Evolutionary conservation across 2,329 filamentous ascomycete genomes (phyloP).

Genomic region (Trichothecium roseum): DNA sequence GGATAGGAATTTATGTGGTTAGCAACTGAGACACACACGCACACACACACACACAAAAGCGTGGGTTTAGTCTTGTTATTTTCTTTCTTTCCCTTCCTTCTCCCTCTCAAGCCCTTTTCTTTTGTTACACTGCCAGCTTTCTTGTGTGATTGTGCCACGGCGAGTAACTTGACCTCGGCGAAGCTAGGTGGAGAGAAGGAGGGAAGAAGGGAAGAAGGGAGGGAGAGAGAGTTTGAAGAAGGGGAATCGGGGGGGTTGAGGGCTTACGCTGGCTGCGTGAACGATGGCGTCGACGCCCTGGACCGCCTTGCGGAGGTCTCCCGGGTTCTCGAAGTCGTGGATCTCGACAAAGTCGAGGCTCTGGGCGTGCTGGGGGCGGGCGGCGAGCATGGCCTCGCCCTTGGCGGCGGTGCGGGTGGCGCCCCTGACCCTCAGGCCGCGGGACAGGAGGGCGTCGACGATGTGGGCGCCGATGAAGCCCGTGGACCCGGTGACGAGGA

Average conservation of each 20-base stretch:
- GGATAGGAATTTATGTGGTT: too few relatives aligned
- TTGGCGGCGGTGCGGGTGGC: slow-evolving; percentile 16
- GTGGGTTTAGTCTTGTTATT: too few relatives aligned
- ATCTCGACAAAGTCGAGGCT: slow-evolving; percentile 30
- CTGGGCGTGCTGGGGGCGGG: slow-evolving; percentile 20
- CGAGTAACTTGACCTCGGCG: too few relatives aligned
- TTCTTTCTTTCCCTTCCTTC: too few relatives aligned
- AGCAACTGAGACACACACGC: too few relatives aligned
- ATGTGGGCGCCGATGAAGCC: slow-evolving; percentile 23
- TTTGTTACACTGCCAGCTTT: too few relatives aligned
- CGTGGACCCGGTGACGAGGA: slow-evolving; percentile 14
- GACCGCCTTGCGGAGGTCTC: slow-evolving; percentile 23
- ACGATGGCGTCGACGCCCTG: slow-evolving; percentile 31
- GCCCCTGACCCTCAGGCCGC: slow-evolving; percentile 19
- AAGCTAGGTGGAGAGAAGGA: not conserved
- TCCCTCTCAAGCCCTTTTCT: too few relatives aligned
- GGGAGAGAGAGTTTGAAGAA: not conserved
- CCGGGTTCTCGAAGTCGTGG: slow-evolving; percentile 25
- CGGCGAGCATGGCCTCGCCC: slow-evolving; percentile 20
- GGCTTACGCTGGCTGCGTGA: slow-evolving; percentile 30
- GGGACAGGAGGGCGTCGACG: slow-evolving; percentile 17
- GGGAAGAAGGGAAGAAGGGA: not conserved
- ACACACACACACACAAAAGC: too few relatives aligned
- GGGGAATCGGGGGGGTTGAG: too few relatives aligned
- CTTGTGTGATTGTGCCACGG: too few relatives aligned